Base-by-base conservation (phyloP, 306 rosid species). In the Rubus parviflorus region DNA sequence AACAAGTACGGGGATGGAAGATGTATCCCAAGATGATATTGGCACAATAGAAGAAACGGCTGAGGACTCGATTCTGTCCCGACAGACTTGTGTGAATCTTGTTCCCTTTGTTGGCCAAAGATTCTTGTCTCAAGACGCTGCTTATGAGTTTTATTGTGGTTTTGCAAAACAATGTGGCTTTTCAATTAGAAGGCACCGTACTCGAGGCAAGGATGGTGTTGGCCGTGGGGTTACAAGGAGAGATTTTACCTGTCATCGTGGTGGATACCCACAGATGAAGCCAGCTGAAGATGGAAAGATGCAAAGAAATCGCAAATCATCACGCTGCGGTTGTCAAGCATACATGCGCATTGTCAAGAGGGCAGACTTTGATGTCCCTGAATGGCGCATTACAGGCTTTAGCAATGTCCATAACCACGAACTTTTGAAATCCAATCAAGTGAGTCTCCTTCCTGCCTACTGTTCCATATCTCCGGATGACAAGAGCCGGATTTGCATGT, bases 311-410 rank as follows among this genome's bases (percentile, higher is more conserved):
- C 88, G 97, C 68, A 89, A 89, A 78, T 93, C 97, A 0, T 80
- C 93, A 35, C 90, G 97, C 61, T 93, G 96, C 57, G 97, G 97
- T 40, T 93, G 97, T 54, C 94, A 88, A 72, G 97, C 97, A 57
- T 90, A 87, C 70, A 70, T 93, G 90, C 92, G 97, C 35, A 90
- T 93, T 75, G 97, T 93, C 51, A 93, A 89, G 80, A 85, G 88
- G 76, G 84, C 89, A 20, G 94, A 85, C 70, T 89, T 88, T 86
- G 97, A 93, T 75, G 91, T 90, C 66, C 93, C 96, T 46, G 97
- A 90, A 84, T 93, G 97, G 97, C 96, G 97, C 51, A 85, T 93
- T 64, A 90, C 94, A n/a, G 97, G 97, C 22, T 93, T 93, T 75
- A 88, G 97, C 85, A 89, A 93, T 74, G 54, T 80, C 68, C 97